These are phyloP conservation scores for Fraxinus cuspidata DNA, from an alignment of 257 asterid species.

Conservation along the genomic window DNA sequence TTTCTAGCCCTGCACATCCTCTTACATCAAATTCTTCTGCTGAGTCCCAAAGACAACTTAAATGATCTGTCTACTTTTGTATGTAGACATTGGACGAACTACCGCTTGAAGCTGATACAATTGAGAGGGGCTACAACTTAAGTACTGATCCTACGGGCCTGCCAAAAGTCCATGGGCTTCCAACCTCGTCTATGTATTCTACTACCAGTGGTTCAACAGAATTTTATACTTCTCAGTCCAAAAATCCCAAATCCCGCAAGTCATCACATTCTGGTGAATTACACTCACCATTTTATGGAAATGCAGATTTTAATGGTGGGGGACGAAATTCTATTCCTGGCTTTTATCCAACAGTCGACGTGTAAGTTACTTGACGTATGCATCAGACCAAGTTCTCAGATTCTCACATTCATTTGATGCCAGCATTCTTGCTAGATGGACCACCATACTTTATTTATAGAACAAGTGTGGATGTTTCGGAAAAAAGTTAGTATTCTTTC, in stretches of 20 bases:
- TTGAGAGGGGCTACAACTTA: conserved; percentile 85
- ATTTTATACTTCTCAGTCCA: conserved; percentile 58
- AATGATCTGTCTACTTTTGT: not conserved
- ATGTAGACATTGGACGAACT: conserved; percentile 83
- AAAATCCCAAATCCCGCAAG: conserved; percentile 55
- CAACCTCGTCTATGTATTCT: conserved; percentile 68
- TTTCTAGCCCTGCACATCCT: not conserved
- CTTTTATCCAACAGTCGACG: conserved; percentile 54
- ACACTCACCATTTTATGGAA: conserved; percentile 48
- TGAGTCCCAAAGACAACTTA: not conserved
- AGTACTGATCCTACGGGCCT: conserved; percentile 76
- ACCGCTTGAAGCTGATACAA: conserved; percentile 88
- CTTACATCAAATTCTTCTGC: not conserved
- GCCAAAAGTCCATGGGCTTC: conserved; percentile 90
- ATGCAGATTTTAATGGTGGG: conserved; percentile 61
- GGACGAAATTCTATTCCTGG: conserved; percentile 50
- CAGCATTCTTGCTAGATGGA: not conserved
- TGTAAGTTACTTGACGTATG: conserved; percentile 24
- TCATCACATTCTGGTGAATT: conserved; percentile 90
- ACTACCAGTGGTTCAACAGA: conserved; percentile 59
- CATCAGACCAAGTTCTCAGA: not conserved
- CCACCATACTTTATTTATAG: not conserved
- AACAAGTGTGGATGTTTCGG: not conserved
- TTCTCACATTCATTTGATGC: not conserved
- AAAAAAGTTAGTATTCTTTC: not conserved